Conservation (phyloP, 768 basidiomycete genomes). For the Russula foetens region DNA sequence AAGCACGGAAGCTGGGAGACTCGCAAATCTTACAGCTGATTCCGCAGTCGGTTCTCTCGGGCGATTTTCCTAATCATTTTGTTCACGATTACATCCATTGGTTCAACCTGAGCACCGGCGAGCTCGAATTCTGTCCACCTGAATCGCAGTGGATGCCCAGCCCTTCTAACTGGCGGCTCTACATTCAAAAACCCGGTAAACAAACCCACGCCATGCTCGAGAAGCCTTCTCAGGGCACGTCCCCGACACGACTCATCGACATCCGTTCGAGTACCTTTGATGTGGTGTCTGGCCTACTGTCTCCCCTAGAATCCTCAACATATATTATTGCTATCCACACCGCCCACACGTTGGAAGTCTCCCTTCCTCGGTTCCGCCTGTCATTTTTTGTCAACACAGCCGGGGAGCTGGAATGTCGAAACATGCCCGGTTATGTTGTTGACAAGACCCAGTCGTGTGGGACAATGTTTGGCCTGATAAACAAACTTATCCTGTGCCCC, state of each 20-base stretch:
- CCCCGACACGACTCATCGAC: neutral
- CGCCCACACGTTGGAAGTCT: neutral
- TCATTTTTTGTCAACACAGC: conserved; percentile 31
- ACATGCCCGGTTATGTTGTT: conserved; percentile 35
- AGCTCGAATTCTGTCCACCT: conserved; percentile 29
- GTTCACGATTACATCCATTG: conserved; percentile 30
- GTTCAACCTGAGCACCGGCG: conserved; percentile 23
- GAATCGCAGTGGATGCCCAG: conserved; percentile 26
- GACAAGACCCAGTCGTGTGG: conserved; percentile 35
- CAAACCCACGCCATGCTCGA: neutral
- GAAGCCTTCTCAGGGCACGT: neutral
- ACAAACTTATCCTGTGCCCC: conserved; percentile 21
- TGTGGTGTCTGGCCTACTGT: neutral
- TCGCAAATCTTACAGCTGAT: conserved; percentile 24
- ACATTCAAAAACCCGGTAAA: neutral
- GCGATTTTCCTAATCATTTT: conserved; percentile 29
- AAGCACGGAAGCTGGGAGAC: neutral
- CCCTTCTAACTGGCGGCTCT: conserved; percentile 25
- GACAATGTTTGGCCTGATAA: conserved; percentile 37
- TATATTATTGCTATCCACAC: neutral
- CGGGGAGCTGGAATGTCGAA: conserved; percentile 31
- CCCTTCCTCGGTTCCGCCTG: conserved; percentile 34
- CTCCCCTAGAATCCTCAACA: neutral
- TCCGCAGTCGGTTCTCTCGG: conserved; percentile 24
- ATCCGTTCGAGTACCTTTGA: neutral